Conservation (phyloP, 2,329 filamentous ascomycete species). For the Apiospora rasikravindrae region DNA sequence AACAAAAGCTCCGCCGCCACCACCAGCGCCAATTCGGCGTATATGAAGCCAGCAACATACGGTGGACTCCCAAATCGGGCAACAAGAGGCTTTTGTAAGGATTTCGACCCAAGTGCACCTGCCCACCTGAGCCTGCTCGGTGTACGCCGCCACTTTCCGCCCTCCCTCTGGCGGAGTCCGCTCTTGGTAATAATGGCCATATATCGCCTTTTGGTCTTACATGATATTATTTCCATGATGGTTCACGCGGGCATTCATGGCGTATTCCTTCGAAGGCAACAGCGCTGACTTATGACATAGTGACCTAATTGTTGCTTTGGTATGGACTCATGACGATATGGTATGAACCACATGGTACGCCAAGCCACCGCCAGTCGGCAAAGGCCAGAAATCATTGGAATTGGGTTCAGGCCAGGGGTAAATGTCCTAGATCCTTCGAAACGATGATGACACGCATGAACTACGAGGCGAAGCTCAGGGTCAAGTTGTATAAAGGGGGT, state of each 20-base stretch:
- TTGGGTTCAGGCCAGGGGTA: not conserved
- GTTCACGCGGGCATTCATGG: not conserved
- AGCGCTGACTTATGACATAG: not conserved
- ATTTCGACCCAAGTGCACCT: no score
- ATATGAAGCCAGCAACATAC: not conserved
- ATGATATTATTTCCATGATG: not conserved
- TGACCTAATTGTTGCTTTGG: not conserved
- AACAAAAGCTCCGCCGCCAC: not conserved
- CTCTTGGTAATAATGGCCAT: not conserved
- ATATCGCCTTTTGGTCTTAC: not conserved
- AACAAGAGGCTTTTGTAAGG: not conserved
- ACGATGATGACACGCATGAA: not conserved
- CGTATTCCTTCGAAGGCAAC: not conserved
- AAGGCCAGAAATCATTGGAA: not conserved
- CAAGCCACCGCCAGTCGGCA: not conserved
- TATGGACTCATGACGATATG: not conserved
- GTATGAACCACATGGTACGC: not conserved
- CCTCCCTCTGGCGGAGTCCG: not conserved
- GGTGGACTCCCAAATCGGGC: not conserved
- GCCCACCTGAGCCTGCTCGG: not conserved
- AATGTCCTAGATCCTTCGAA: not conserved
- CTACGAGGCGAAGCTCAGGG: not conserved
- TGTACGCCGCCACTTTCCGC: not conserved
- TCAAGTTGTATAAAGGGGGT: not conserved
- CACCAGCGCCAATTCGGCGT: not conserved